These are phyloP conservation scores for Pythium graminicola DNA, from an alignment of 352 stramenopile species.

Conservation along the genomic window DNA sequence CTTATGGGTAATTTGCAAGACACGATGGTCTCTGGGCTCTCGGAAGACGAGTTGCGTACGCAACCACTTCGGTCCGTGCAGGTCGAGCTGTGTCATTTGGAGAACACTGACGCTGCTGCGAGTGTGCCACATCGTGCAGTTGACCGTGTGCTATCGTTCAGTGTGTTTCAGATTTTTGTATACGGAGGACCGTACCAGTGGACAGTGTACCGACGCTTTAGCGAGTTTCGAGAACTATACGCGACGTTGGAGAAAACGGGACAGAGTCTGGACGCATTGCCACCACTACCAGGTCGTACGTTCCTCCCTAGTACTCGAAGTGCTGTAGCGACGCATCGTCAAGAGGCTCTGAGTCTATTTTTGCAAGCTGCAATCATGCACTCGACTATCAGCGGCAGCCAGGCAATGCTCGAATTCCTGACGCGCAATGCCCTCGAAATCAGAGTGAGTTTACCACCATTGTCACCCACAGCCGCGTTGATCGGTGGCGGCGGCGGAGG, in stretches of 20 bases:
- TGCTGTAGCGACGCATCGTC: constrained; percentile 60
- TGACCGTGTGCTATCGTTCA: constrained; percentile 74
- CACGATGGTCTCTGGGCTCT: constrained; percentile 68
- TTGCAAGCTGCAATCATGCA: constrained; percentile 81
- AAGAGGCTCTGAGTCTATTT: constrained; percentile 74
- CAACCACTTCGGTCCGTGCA: constrained; percentile 74
- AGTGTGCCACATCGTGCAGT: constrained; percentile 64
- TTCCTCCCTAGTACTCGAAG: constrained; percentile 68
- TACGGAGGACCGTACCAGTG: constrained; percentile 82
- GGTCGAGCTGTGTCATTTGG: constrained; percentile 77
- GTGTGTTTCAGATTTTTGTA: constrained; percentile 77
- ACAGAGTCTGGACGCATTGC: constrained; percentile 47
- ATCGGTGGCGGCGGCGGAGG: not conserved
- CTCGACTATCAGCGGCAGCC: constrained; percentile 60
- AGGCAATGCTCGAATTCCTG: constrained; percentile 69
- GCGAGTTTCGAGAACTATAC: constrained; percentile 67
- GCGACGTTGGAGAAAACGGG: constrained; percentile 38
- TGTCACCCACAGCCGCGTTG: constrained; percentile 41
- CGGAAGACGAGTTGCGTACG: constrained; percentile 54
- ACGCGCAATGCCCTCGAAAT: constrained; percentile 68
- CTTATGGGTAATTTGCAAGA: constrained; percentile 81
- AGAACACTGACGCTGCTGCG: constrained; percentile 83
- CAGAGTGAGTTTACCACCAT: constrained; percentile 68
- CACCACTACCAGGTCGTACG: constrained; percentile 55
- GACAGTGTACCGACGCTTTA: constrained; percentile 82